Evolutionary conservation across 2,329 filamentous ascomycete genomes (phyloP).

Genomic region (Nemania sp.): DNA sequence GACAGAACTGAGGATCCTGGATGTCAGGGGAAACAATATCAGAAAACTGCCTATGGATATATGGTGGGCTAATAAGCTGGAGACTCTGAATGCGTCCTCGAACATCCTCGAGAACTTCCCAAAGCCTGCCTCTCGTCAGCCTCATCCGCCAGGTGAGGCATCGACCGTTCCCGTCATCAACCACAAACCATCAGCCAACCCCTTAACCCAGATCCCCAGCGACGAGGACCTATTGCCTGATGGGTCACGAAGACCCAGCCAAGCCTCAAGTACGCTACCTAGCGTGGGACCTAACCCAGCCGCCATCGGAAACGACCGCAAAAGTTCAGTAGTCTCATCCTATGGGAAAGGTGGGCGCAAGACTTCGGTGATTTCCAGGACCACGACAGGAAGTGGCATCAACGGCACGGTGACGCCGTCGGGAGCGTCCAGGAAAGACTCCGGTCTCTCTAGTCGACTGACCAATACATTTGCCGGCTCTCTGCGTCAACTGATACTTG

Average conservation of each 20-base stretch:
- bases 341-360: conserved; percentile 81
- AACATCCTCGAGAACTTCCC: conserved; percentile 92
- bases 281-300: conserved; percentile 77
- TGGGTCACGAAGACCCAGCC: conserved; percentile 74
- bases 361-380: conserved; percentile 78
- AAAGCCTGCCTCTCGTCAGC: conserved; percentile 75
- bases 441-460: conserved; percentile 77
- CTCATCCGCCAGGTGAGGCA: conserved; percentile 62
- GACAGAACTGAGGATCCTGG: conserved; percentile 79
- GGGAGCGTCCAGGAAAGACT: conserved; percentile 76
- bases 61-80: conserved; percentile 92
- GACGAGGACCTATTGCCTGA: conserved; percentile 74
- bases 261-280: conserved; percentile 75
- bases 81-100: conserved; percentile 92
- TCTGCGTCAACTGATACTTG: conserved; percentile 81
- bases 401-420: conserved; percentile 57
- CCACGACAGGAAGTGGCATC: conserved; percentile 51
- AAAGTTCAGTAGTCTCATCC: conserved; percentile 82
- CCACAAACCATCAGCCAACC: conserved; percentile 49
- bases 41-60: conserved; percentile 86
- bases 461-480: conserved; percentile 88
- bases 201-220: conserved; percentile 67
- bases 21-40: conserved; percentile 92
- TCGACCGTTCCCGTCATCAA: conserved; percentile 39
- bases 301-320: conserved; percentile 64